Percentiles rank a stretch among this genome's conserved stretches.
Evolutionary conservation across 768 basidiomycete species (phyloP).

Genomic region (Lactifluus volemus): DNA sequence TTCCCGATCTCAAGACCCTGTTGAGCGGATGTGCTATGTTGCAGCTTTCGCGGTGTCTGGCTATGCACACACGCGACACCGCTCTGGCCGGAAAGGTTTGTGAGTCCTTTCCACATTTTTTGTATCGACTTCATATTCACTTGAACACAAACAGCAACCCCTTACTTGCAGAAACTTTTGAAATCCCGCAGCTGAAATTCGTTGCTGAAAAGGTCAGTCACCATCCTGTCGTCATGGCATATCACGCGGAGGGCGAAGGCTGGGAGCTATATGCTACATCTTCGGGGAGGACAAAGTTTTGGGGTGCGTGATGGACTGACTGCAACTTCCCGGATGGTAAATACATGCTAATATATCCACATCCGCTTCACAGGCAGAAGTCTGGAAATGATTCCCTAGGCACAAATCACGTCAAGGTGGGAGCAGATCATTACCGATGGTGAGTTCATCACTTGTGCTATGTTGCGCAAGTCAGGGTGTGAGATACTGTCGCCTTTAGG

Average conservation of each 20-base stretch:
- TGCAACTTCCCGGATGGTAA: conserved; percentile 11
- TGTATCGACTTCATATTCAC: not conserved
- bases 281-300: conserved; percentile 82
- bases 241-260: conserved; percentile 69
- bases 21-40: conserved; percentile 64
- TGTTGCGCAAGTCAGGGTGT: not conserved
- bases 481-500: conserved; percentile 36
- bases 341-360: conserved; percentile 15
- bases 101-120: conserved; percentile 32
- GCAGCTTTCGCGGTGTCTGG: conserved; percentile 81
- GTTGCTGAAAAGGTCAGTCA: conserved; percentile 85
- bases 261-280: conserved; percentile 75
- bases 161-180: conserved; percentile 83
- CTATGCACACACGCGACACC: conserved; percentile 72
- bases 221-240: conserved; percentile 76
- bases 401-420: conserved; percentile 56
- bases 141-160: conserved; percentile 50
- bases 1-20: conserved; percentile 43
- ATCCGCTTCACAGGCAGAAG: conserved; percentile 56
- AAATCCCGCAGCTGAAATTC: conserved; percentile 72
- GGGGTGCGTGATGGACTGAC: conserved; percentile 48
- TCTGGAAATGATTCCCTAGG: conserved; percentile 82
- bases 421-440: conserved; percentile 65
- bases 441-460: conserved; percentile 25
- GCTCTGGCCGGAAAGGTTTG: conserved; percentile 85